Evolutionary conservation across 179 eudicot genomes (phyloP), one percentile per base, ranked within the genome.

Genomic region (Patellifolia procumbens): DNA sequence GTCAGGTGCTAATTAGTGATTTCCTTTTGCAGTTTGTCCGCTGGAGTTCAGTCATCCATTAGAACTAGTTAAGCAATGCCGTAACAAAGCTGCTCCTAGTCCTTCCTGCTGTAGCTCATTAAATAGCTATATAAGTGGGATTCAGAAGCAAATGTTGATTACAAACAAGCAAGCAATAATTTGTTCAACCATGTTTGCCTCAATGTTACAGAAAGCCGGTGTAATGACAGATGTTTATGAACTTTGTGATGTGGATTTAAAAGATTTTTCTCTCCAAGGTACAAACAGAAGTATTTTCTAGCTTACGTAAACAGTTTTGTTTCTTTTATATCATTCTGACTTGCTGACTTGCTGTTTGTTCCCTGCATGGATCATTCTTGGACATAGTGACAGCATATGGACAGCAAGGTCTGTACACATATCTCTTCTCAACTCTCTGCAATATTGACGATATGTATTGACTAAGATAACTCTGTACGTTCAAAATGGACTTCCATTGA

Each of bases 231-330:
- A 95, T 82, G 68, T 95, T 42, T 95, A 93, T 83, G 89, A 90
- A 71, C 99, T 95, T 77, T 95, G 99, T 89, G 99, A 93, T 79
- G 96, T 95, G 70, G 96, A 93, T 80, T 61, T 95, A 70, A 93
- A 91, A 82, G 99, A 95, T 85, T 95, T 95, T 79, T 88, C 92
- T 72, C 88, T 95, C 72, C 98, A 93, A 90, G 97, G 98, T 93
- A 74, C 70, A 6, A 31, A 71, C 6, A 55, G 32, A 68, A 74
- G 52, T 63, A 20, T 63, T 28, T 35, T 11, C 19, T 74, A 53
- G 55, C 53, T 42, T 35, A 12, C 16, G 12, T 37, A 39, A n/a
- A 13, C 28, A 3, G 2, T 34, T 56, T 19, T 67, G 13, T 46
- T 49, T 62, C 16, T 26, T 49, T 56, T 37, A 31, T 28, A 58